These are phyloP conservation scores for Erysiphe neolycopersici DNA, from an alignment of 2,329 filamentous ascomycete genomes.

Conservation along the genomic window DNA sequence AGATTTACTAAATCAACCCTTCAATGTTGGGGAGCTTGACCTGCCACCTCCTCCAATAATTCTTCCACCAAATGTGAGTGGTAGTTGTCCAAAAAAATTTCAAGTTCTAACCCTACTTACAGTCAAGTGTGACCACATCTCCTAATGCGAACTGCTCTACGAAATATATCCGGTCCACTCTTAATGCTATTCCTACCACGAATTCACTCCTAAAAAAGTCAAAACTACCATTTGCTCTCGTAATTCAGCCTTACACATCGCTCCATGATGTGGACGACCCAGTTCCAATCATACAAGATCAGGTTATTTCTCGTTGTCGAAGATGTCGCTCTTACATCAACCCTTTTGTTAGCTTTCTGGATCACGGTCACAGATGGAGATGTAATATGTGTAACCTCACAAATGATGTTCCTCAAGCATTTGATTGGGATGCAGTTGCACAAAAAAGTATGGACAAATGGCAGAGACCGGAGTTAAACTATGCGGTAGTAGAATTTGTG, in stretches of 20 bases:
- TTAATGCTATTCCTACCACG: slow-evolving; percentile 83
- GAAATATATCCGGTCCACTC: slow-evolving; percentile 82
- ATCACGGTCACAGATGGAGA: slow-evolving; percentile 91
- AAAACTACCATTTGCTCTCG: slow-evolving; percentile 76
- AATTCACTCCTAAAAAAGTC: slow-evolving; percentile 90
- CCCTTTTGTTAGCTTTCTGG: slow-evolving; percentile 84
- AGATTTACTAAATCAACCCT: slow-evolving; percentile 74
- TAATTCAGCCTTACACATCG: slow-evolving; percentile 85
- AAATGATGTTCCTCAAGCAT: slow-evolving; percentile 96
- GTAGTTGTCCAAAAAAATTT: neutral
- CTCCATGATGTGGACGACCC: slow-evolving; percentile 82
- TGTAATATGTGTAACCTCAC: slow-evolving; percentile 99
- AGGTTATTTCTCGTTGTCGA: slow-evolving; percentile 88
- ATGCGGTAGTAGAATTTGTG: slow-evolving; percentile 91
- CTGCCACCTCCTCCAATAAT: slow-evolving; percentile 75
- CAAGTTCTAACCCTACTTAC: slow-evolving; percentile 16
- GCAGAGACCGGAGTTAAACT: slow-evolving; percentile 78
- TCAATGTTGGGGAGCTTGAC: slow-evolving; percentile 82
- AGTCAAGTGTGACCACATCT: slow-evolving; percentile 80
- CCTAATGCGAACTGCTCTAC: slow-evolving; percentile 73
- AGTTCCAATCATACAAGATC: slow-evolving; percentile 79
- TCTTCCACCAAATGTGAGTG: slow-evolving; percentile 67
- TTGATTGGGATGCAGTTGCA: slow-evolving; percentile 85
- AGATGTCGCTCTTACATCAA: slow-evolving; percentile 96
- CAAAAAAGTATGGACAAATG: slow-evolving; percentile 83